A percentile compares a stretch with the other conserved stretches of the same genome.
Evolutionary conservation across 805 yeast genomes (phyloP).

Genomic region (Kurtzmaniella fragi): DNA sequence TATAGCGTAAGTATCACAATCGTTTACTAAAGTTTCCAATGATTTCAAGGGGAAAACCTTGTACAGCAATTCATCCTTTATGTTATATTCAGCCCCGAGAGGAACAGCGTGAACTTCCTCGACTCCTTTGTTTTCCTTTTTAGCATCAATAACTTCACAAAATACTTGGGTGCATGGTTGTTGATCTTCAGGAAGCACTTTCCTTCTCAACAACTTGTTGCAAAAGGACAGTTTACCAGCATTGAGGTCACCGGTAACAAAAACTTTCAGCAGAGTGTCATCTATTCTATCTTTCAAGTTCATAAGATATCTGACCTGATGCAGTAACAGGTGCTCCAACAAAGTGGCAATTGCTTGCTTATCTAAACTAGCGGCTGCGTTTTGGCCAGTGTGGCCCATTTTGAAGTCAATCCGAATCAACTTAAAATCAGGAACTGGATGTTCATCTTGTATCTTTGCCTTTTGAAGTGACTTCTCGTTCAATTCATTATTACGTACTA

Average conservation of each 20-base stretch:
- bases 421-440: conserved; percentile 41
- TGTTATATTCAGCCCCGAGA: conserved; percentile 46
- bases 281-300: conserved; percentile 79
- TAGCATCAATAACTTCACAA: conserved; percentile 87
- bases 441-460: conserved; percentile 9
- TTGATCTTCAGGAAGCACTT: conserved; percentile 88
- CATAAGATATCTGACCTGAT: conserved; percentile 60
- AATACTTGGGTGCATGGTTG: conserved; percentile 97
- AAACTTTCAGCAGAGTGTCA: conserved; percentile 88
- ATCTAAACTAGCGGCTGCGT: conserved; percentile 55
- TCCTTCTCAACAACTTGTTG: conserved; percentile 76
- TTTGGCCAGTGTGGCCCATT: conserved; percentile 39
- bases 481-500: conserved; percentile 38
- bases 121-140: conserved; percentile 56
- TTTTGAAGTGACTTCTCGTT: conserved; percentile 9
- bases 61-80: conserved; percentile 61
- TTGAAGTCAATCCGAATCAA: conserved; percentile 61
- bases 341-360: conserved; percentile 64
- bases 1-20: conserved; percentile 64
- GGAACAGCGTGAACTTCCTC: conserved; percentile 95
- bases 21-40: conserved; percentile 66
- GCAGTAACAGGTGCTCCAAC: conserved; percentile 61
- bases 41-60: conserved; percentile 48
- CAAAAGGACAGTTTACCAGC: conserved; percentile 97
- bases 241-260: conserved; percentile 94